Conservation (phyloP, 2,329 filamentous ascomycete species). For the Fusarium sp. region DNA sequence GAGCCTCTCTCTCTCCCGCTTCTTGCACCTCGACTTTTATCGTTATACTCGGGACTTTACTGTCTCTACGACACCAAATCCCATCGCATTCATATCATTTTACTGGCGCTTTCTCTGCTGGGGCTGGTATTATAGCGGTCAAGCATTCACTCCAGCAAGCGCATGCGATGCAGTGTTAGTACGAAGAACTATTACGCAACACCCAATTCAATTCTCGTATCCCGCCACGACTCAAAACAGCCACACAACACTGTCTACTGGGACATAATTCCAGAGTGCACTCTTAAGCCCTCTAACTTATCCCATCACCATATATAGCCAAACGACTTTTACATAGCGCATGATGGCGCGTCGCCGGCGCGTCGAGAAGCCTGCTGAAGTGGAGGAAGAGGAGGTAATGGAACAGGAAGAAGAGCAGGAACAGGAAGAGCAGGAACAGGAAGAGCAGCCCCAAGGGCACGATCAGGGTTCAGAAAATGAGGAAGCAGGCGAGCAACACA, state of each 20-base stretch:
- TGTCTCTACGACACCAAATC: conserved; percentile 18
- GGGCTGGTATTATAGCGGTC: neutral
- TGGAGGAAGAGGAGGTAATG: conserved; percentile 44
- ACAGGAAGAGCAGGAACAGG: conserved; percentile 29
- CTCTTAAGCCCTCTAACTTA: neutral
- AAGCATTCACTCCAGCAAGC: conserved; percentile 7
- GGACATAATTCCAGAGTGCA: neutral
- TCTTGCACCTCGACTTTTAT: conserved; percentile 20
- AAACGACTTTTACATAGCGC: conserved; percentile 29
- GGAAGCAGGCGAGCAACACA: conserved; percentile 47
- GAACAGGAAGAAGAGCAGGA: conserved; percentile 43
- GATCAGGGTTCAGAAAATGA: conserved; percentile 35
- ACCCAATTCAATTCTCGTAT: conserved; percentile 29
- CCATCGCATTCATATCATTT: conserved; percentile 1
- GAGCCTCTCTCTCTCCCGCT: conserved; percentile 36
- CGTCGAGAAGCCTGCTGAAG: conserved; percentile 46
- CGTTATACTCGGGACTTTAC: conserved; percentile 16
- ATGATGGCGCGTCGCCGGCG: conserved; percentile 53
- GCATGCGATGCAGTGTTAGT: conserved; percentile 42
- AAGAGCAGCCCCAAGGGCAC: conserved; percentile 26
- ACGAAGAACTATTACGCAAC: conserved; percentile 27
- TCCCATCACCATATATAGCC: neutral
- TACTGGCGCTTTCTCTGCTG: conserved; percentile 7
- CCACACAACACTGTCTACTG: conserved; percentile 5
- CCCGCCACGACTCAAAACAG: conserved; percentile 31